Conservation (phyloP, 345 rosid species). For the Stellera chamaejasme region DNA sequence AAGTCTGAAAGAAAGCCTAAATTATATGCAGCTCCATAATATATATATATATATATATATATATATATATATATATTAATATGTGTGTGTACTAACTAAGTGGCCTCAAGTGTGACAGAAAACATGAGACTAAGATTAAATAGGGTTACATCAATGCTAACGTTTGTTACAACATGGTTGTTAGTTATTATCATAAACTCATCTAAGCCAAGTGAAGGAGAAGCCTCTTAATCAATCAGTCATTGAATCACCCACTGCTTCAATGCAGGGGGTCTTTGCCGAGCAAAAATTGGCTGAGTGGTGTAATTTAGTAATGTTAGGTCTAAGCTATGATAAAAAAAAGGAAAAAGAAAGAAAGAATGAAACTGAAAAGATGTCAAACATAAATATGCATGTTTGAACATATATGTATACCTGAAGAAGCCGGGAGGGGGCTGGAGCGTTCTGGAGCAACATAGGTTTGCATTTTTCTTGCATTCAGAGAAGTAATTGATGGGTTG, state of each 20-base stretch:
- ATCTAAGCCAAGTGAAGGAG: background rate
- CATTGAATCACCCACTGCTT: conserved; percentile 15
- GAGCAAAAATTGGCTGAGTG: conserved; percentile 82
- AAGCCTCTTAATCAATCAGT: background rate
- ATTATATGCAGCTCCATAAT: no score
- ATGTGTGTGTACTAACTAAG: no score
- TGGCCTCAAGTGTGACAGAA: no score
- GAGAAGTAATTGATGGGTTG: conserved; percentile 51
- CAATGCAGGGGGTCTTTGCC: conserved; percentile 36
- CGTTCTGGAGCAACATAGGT: conserved; percentile 47
- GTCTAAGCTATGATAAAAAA: conserved; percentile 17
- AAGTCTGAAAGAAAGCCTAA: no score
- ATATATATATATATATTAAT: no score
- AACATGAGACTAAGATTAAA: no score
- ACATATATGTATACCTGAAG: conserved; percentile 54
- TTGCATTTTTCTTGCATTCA: conserved; percentile 68
- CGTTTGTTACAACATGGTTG: no score
- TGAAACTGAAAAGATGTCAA: background rate
- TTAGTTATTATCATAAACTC: no score
- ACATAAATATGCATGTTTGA: background rate
- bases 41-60: no score
- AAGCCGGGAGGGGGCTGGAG: conserved; percentile 71
- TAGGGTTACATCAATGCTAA: no score
- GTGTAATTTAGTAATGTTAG: conserved; percentile 15
- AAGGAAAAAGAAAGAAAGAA: background rate